phyloP scores from a whole-genome alignment of 257 asterid genomes.

The Solanum chilense region DNA sequence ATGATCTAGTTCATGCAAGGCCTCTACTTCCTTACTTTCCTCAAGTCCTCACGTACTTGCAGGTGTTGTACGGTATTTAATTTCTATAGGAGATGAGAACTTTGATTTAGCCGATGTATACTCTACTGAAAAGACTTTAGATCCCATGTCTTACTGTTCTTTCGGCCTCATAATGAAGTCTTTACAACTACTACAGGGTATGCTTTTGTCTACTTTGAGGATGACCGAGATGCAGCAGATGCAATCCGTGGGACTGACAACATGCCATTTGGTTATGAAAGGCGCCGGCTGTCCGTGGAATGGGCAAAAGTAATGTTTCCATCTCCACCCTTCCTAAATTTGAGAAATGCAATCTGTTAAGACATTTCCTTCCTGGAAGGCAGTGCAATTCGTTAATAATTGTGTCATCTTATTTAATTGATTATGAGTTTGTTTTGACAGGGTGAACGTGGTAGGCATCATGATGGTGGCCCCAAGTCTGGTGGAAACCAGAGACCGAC shows the following conservation, averaged over 20 bases:
- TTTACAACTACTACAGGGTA: slow-evolving; percentile 40
- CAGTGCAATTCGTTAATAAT: neutral
- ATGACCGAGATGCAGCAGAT: slow-evolving; percentile 89
- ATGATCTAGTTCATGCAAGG: slow-evolving; percentile 73
- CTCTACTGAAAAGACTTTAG: neutral
- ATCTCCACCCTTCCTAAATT: neutral
- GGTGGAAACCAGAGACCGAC: slow-evolving; percentile 64
- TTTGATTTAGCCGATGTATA: slow-evolving; percentile 26
- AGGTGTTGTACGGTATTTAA: slow-evolving; percentile 73
- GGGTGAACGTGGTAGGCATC: slow-evolving; percentile 92
- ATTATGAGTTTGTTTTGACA: slow-evolving; percentile 23
- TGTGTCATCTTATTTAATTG: neutral
- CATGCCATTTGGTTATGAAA: slow-evolving; percentile 61
- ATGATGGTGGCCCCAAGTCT: slow-evolving; percentile 45
- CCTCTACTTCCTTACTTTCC: slow-evolving; percentile 69
- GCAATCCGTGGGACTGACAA: slow-evolving; percentile 68
- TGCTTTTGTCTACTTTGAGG: slow-evolving; percentile 88
- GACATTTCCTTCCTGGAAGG: neutral
- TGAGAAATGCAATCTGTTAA: neutral
- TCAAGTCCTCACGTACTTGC: slow-evolving; percentile 71
- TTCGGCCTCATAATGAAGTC: slow-evolving; percentile 16
- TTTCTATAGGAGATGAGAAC: slow-evolving; percentile 27
- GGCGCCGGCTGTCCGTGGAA: slow-evolving; percentile 68
- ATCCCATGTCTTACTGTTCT: neutral
- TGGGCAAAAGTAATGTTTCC: slow-evolving; percentile 68